Evolutionary conservation across 2,329 filamentous ascomycete species (phyloP).

Genomic region (Penicillium italicum): DNA sequence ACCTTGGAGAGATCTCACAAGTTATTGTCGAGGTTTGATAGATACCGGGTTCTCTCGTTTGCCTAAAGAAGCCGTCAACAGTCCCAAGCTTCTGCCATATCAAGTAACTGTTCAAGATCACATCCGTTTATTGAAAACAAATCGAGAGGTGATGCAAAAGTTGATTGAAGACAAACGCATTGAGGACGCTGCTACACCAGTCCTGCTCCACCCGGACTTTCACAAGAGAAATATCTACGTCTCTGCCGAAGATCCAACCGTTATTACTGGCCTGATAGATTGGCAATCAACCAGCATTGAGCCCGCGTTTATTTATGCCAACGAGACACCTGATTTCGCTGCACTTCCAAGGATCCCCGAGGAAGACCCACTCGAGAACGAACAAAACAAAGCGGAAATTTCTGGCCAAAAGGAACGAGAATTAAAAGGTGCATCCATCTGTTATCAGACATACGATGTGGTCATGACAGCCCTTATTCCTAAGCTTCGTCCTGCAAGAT

Average conservation of each 20-base stretch:
- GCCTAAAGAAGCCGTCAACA: slow-evolving; percentile 7
- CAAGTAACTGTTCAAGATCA: slow-evolving; percentile 18
- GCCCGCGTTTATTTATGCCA: slow-evolving; percentile 31
- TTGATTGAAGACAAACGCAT: slow-evolving; percentile 22
- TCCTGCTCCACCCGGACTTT: slow-evolving; percentile 31
- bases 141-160: slow-evolving; percentile 17
- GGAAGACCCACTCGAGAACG: slow-evolving; percentile 12
- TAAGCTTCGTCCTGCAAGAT: slow-evolving; percentile 26
- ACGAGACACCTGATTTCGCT: slow-evolving; percentile 31
- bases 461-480: slow-evolving; percentile 22
- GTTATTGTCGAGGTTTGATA: slow-evolving; percentile 20
- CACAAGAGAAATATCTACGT: slow-evolving; percentile 36
- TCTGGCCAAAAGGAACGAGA: slow-evolving; percentile 12
- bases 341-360: slow-evolving; percentile 11
- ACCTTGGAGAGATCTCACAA: slow-evolving; percentile 21
- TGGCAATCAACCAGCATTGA: slow-evolving; percentile 34
- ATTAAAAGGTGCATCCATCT: slow-evolving; percentile 28
- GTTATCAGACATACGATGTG: slow-evolving; percentile 31
- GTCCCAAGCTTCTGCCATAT: slow-evolving; percentile 7
- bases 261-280: slow-evolving; percentile 33
- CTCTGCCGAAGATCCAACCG: slow-evolving; percentile 27
- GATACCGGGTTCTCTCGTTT: slow-evolving; percentile 23
- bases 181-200: slow-evolving; percentile 14
- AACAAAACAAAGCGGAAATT: slow-evolving; percentile 6
- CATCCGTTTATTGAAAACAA: not conserved